phyloP scores from a whole-genome alignment of 2,329 filamentous ascomycete species.

The Aspergillus ustus region DNA sequence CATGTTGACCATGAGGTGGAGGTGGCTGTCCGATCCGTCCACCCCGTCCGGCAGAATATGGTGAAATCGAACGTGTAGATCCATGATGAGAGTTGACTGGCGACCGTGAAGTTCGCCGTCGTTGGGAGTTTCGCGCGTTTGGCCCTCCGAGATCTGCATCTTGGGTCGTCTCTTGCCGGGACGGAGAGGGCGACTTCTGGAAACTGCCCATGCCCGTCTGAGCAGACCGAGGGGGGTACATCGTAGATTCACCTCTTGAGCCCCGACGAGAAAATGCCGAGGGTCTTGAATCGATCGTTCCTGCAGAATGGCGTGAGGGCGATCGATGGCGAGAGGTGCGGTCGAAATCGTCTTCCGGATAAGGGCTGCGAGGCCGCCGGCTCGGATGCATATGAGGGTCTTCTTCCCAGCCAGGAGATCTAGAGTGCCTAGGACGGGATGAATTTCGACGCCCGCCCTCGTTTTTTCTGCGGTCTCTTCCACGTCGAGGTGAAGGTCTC shows the following conservation, averaged over 20 bases:
- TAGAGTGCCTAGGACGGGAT: conserved; percentile 34
- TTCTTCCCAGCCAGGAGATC: conserved; percentile 38
- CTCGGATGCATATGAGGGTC: conserved; percentile 32
- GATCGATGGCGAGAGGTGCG: conserved; percentile 37
- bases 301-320: conserved; percentile 40
- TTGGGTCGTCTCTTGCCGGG: conserved; percentile 37
- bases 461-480: conserved; percentile 38
- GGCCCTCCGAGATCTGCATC: conserved; percentile 41
- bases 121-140: conserved; percentile 35
- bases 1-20: conserved; percentile 51
- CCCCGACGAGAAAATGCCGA: conserved; percentile 31
- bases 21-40: conserved; percentile 54
- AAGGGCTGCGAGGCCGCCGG: conserved; percentile 34
- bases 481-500: conserved; percentile 38
- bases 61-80: conserved; percentile 66
- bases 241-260: conserved; percentile 28
- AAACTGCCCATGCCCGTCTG: conserved; percentile 34
- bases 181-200: conserved; percentile 39
- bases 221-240: conserved; percentile 34
- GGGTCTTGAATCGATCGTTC: conserved; percentile 38
- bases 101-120: conserved; percentile 45
- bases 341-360: conserved; percentile 31
- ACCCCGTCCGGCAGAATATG: conserved; percentile 60
- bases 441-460: conserved; percentile 35
- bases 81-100: conserved; percentile 61